phyloP scores from a whole-genome alignment of 2,329 filamentous ascomycete genomes.

The Aspergillus versicolor region DNA sequence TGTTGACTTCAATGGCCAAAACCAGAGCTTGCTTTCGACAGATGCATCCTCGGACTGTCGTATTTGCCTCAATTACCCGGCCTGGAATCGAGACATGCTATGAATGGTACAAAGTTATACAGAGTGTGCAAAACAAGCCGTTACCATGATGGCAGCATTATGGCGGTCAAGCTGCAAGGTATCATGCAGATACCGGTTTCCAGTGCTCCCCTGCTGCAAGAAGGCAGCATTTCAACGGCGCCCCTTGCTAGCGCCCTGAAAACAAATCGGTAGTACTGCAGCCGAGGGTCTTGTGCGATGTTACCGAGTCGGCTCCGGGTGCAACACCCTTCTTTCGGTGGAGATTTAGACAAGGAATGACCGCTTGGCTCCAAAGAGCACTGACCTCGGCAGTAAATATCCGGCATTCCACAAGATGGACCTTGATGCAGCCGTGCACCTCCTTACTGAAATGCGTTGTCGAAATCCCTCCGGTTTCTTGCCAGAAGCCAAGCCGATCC shows the following conservation, averaged over 20 bases:
- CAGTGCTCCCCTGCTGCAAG: constrained; percentile 42
- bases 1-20: no score
- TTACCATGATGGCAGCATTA: constrained; percentile 30
- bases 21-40: no score
- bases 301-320: neutral
- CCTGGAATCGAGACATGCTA: no score
- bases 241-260: no score
- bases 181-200: constrained; percentile 43
- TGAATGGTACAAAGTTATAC: no score
- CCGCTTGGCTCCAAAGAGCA: neutral
- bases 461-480: neutral
- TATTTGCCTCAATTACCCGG: no score
- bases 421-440: neutral
- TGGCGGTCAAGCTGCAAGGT: constrained; percentile 47
- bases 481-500: no score
- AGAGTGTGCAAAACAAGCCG: no score
- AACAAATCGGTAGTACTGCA: no score
- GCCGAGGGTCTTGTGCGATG: neutral
- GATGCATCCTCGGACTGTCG: no score
- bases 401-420: neutral
- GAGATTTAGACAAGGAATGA: neutral
- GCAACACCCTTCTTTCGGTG: neutral
- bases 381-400: neutral
- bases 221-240: constrained; percentile 11
- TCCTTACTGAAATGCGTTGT: neutral